Conservation (phyloP, 257 asterid genomes). For the Solanum bukasovii region DNA sequence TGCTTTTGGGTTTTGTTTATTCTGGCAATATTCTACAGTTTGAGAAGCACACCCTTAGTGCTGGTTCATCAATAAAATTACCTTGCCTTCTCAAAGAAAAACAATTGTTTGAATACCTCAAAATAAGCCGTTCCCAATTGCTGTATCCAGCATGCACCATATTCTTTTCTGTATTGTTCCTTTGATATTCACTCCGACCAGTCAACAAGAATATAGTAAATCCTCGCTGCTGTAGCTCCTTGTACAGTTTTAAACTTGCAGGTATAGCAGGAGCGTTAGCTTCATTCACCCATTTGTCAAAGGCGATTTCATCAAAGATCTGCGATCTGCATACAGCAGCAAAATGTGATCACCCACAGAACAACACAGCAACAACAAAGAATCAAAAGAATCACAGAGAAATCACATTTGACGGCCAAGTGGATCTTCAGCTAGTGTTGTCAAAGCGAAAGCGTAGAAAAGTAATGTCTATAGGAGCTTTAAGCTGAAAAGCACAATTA, state of each 20-base stretch:
- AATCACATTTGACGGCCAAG: neutral
- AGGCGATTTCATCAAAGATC: slow-evolving; percentile 42
- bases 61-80: neutral
- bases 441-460: neutral
- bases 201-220: slow-evolving; percentile 62
- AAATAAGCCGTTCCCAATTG: slow-evolving; percentile 68
- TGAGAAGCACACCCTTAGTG: neutral
- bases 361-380: neutral
- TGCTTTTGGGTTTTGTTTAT: neutral
- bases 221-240: slow-evolving; percentile 47
- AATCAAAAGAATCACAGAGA: neutral
- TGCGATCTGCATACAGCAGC: slow-evolving; percentile 34
- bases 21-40: neutral
- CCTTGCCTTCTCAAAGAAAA: neutral
- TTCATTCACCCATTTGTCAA: slow-evolving; percentile 56
- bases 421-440: neutral
- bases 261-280: slow-evolving; percentile 67
- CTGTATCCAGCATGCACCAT: slow-evolving; percentile 46
- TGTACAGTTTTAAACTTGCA: slow-evolving; percentile 63
- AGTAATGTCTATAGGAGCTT: neutral
- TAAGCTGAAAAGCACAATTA: neutral
- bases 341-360: neutral
- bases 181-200: slow-evolving; percentile 63
- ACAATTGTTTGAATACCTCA: slow-evolving; percentile 40
- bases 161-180: slow-evolving; percentile 56